phyloP scores from a whole-genome alignment of 2,329 filamentous ascomycete species.

The Laburnicola sp. region DNA sequence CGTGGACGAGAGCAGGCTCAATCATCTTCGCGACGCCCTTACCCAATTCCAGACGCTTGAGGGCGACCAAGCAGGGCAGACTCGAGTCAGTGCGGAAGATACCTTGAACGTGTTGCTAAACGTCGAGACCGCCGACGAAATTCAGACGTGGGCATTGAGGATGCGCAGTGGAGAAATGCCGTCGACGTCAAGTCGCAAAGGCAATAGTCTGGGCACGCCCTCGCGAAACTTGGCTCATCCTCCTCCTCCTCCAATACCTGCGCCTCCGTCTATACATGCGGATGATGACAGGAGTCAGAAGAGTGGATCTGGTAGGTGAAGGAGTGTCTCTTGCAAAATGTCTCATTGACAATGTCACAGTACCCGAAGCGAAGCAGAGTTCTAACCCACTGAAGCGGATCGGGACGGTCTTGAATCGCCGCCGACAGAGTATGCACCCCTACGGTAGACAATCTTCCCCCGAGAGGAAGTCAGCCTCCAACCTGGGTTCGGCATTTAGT shows the following conservation, averaged over 20 bases:
- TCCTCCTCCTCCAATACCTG: constrained; percentile 35
- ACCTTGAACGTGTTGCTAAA: constrained; percentile 83
- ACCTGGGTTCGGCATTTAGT: constrained; percentile 60
- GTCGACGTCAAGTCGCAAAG: constrained; percentile 32
- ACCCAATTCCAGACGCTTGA: constrained; percentile 95
- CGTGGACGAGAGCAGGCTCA: constrained; percentile 84
- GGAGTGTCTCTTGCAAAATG: neutral
- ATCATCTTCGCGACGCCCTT: constrained; percentile 85
- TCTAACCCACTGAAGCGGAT: constrained; percentile 46
- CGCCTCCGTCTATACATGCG: constrained; percentile 39
- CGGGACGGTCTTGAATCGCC: constrained; percentile 46
- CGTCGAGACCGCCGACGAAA: constrained; percentile 83
- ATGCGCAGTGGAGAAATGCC: constrained; percentile 46
- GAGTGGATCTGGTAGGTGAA: constrained; percentile 53
- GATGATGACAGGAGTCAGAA: constrained; percentile 60
- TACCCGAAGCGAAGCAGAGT: constrained; percentile 41
- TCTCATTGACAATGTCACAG: constrained; percentile 15
- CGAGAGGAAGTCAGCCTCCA: constrained; percentile 58
- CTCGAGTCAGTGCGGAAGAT: constrained; percentile 72
- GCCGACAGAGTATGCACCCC: constrained; percentile 45
- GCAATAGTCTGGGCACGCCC: constrained; percentile 35
- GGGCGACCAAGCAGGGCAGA: constrained; percentile 79
- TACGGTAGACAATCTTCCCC: constrained; percentile 48
- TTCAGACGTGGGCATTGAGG: constrained; percentile 68
- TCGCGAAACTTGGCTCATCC: constrained; percentile 43